A percentile compares a stretch with the other conserved stretches of the same genome.
Conservation (phyloP, 805 yeast species). For the Maudiozyma barnettii region DNA sequence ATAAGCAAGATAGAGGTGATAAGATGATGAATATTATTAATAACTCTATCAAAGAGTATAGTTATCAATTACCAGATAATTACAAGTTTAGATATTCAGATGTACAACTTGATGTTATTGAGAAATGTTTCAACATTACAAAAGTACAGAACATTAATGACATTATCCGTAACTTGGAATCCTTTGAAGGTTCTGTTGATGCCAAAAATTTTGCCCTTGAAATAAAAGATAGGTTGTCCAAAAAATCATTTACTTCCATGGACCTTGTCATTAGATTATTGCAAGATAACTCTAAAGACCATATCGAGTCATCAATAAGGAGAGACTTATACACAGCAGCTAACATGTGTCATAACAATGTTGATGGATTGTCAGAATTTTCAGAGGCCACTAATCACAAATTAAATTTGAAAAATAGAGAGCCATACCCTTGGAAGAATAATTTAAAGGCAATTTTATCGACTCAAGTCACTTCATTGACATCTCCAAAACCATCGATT, state of each 20-base stretch:
- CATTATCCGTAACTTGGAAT: constrained; percentile 43
- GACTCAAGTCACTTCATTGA: constrained; percentile 14
- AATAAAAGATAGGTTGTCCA: constrained; percentile 45
- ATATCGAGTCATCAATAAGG: constrained; percentile 56
- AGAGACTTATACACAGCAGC: constrained; percentile 71
- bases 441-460: constrained; percentile 12
- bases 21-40: constrained; percentile 40
- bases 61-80: constrained; percentile 50
- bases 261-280: constrained; percentile 62
- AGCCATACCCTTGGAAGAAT: constrained; percentile 43
- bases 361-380: constrained; percentile 40
- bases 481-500: constrained; percentile 27
- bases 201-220: constrained; percentile 57
- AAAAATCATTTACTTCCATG: constrained; percentile 72
- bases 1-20: constrained; percentile 9
- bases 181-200: constrained; percentile 40
- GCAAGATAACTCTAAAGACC: constrained; percentile 47
- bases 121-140: constrained; percentile 49
- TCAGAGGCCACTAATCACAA: constrained; percentile 59
- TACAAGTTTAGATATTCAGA: constrained; percentile 49
- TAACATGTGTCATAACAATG: constrained; percentile 51
- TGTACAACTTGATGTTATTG: constrained; percentile 55
- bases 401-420: constrained; percentile 47
- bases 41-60: constrained; percentile 68
- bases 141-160: constrained; percentile 38